phyloP scores from a whole-genome alignment of 106 monocot species.

The Alisma plantagoaquatica region DNA sequence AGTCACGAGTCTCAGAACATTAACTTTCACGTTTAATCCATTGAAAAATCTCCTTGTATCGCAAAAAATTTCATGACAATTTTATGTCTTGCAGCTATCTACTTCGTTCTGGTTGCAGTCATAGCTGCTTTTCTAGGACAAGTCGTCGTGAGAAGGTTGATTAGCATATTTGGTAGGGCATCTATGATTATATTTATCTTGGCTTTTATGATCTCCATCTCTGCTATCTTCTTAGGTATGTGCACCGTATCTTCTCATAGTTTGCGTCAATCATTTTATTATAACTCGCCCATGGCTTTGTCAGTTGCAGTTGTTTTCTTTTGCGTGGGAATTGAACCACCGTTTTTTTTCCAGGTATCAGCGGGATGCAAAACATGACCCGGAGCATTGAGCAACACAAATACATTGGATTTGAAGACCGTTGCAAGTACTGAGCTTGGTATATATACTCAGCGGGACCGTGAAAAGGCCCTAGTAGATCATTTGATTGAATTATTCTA shows the following conservation, averaged over 20 bases:
- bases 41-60: no score
- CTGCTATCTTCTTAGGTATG: constrained; percentile 75
- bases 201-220: constrained; percentile 71
- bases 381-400: constrained; percentile 36
- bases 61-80: no score
- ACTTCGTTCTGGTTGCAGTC: constrained; percentile 41
- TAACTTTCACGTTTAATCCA: no score
- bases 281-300: no score
- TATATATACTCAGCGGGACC: no score
- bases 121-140: constrained; percentile 65
- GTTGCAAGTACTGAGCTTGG: constrained; percentile 43
- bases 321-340: not conserved
- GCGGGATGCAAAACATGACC: constrained; percentile 66
- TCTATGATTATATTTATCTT: constrained; percentile 93
- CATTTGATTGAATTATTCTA: no score
- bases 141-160: constrained; percentile 54
- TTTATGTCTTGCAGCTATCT: constrained; percentile 34
- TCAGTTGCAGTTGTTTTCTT: not conserved
- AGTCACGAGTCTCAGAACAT: no score
- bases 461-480: no score
- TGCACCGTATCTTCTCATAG: not conserved
- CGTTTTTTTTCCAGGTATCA: constrained; percentile 37
- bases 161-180: constrained; percentile 67
- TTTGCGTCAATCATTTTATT: no score
- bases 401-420: constrained; percentile 74